phyloP scores from a whole-genome alignment of 345 rosid species.

The Cardamine occulta region DNA sequence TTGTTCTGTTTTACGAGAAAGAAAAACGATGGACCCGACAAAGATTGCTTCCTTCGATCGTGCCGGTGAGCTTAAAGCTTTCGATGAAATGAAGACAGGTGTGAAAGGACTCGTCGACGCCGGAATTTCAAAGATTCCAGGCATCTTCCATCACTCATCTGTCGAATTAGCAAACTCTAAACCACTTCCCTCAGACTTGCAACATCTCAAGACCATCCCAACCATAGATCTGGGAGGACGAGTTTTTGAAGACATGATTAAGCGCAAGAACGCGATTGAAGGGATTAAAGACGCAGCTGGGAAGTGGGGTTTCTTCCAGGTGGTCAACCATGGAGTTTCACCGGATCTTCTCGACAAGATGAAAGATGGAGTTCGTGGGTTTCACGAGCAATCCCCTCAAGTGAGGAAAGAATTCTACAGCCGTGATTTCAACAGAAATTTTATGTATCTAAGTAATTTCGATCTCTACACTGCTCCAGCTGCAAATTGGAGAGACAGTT shows the following conservation, averaged over 20 bases:
- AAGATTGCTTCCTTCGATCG: conserved; percentile 31
- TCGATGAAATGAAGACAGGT: conserved; percentile 45
- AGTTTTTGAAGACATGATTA: neutral
- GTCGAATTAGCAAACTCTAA: neutral
- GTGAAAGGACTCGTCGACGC: conserved; percentile 48
- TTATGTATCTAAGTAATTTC: conserved; percentile 8
- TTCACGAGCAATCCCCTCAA: conserved; percentile 35
- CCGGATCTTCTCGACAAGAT: conserved; percentile 16
- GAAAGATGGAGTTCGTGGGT: conserved; percentile 29
- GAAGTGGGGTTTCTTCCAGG: conserved; percentile 56
- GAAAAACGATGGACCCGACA: neutral
- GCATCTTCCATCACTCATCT: conserved; percentile 37
- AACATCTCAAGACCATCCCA: conserved; percentile 37
- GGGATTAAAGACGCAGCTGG: conserved; percentile 42
- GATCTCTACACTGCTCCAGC: conserved; percentile 48
- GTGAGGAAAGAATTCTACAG: conserved; percentile 31
- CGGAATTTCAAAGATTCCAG: conserved; percentile 40
- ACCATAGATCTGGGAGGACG: conserved; percentile 47
- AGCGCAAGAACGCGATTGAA: conserved; percentile 28
- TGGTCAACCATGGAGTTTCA: conserved; percentile 55
- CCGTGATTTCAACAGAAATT: too few species aligned
- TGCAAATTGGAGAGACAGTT: conserved; percentile 53
- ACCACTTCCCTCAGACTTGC: neutral
- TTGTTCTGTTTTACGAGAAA: neutral
- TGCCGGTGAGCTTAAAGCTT: conserved; percentile 39